These are phyloP conservation scores for Fonsecaea nubica DNA, from an alignment of 2,329 filamentous ascomycete genomes.

Conservation along the genomic window DNA sequence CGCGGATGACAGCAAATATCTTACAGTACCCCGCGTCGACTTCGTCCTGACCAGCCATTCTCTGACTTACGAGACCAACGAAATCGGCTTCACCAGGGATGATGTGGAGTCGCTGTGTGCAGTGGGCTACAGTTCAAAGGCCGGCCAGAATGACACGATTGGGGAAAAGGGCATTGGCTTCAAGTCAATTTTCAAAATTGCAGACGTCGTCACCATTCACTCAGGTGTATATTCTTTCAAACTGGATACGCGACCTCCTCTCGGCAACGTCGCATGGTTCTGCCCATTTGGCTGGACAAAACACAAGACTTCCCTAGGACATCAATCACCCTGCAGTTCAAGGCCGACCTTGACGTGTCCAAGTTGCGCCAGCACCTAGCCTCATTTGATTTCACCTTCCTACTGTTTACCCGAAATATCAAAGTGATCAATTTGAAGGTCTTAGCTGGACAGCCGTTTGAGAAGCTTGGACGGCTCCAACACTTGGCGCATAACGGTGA, in stretches of 20 bases:
- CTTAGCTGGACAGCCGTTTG: constrained; percentile 24
- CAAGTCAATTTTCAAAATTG: constrained; percentile 47
- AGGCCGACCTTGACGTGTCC: constrained; percentile 14
- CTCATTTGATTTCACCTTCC: constrained; percentile 35
- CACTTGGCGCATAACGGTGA: not conserved
- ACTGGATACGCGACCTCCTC: constrained; percentile 18
- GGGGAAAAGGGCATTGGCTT: constrained; percentile 48
- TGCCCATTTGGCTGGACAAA: constrained; percentile 20
- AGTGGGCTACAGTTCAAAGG: constrained; percentile 44
- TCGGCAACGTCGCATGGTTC: constrained; percentile 22
- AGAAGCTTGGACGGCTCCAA: constrained; percentile 21
- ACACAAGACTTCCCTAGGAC: constrained; percentile 12
- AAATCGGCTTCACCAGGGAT: constrained; percentile 49
- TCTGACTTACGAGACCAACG: constrained; percentile 41
- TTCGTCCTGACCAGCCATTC: constrained; percentile 8
- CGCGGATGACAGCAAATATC: constrained; percentile 50
- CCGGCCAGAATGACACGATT: constrained; percentile 39
- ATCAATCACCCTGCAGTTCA: constrained; percentile 19
- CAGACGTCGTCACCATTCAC: constrained; percentile 28
- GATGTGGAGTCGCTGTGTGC: constrained; percentile 47
- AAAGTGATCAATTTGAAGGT: constrained; percentile 34
- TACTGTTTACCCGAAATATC: constrained; percentile 38
- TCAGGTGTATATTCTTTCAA: constrained; percentile 18
- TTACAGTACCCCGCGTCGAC: constrained; percentile 12
- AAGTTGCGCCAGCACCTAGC: constrained; percentile 14